A percentile compares a stretch with the other conserved stretches of the same genome.
phyloP scores from a whole-genome alignment of 805 yeast genomes.

The Nakazawaea anatomiae region DNA sequence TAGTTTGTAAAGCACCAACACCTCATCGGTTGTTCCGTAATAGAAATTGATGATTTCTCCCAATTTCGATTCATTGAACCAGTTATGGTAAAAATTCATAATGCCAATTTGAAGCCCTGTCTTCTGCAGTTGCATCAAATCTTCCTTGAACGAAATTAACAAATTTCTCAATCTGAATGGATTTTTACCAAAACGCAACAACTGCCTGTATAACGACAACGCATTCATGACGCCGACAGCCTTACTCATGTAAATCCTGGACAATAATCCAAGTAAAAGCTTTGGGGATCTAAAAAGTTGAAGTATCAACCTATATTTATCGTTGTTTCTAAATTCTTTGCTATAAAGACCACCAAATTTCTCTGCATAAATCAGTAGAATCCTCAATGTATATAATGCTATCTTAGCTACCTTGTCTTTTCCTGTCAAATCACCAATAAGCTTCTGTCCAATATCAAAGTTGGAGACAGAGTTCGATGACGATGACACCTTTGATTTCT shows the following conservation, averaged over 20 bases:
- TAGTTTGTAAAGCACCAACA: constrained; percentile 48
- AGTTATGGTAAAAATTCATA: constrained; percentile 19
- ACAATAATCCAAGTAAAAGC: constrained; percentile 24
- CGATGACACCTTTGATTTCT: neutral
- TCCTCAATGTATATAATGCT: constrained; percentile 51
- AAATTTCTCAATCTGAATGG: constrained; percentile 49
- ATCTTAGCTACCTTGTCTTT: constrained; percentile 69
- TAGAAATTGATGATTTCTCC: constrained; percentile 51
- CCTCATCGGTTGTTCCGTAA: constrained; percentile 63
- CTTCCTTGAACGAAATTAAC: constrained; percentile 2
- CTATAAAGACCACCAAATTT: constrained; percentile 22
- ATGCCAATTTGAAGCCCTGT: constrained; percentile 15
- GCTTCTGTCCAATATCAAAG: constrained; percentile 43
- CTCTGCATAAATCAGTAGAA: constrained; percentile 43
- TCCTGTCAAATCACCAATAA: constrained; percentile 54
- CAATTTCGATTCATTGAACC: constrained; percentile 39
- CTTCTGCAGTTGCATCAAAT: neutral
- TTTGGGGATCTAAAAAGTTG: constrained; percentile 24
- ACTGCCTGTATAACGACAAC: constrained; percentile 55
- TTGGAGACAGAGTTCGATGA: constrained; percentile 13
- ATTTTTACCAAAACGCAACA: constrained; percentile 63
- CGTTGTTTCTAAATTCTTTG: constrained; percentile 20
- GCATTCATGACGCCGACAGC: constrained; percentile 39
- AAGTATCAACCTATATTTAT: constrained; percentile 18
- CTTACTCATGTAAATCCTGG: constrained; percentile 33